phyloP scores from a whole-genome alignment of 345 rosid species.

The Jatropha curcas region DNA sequence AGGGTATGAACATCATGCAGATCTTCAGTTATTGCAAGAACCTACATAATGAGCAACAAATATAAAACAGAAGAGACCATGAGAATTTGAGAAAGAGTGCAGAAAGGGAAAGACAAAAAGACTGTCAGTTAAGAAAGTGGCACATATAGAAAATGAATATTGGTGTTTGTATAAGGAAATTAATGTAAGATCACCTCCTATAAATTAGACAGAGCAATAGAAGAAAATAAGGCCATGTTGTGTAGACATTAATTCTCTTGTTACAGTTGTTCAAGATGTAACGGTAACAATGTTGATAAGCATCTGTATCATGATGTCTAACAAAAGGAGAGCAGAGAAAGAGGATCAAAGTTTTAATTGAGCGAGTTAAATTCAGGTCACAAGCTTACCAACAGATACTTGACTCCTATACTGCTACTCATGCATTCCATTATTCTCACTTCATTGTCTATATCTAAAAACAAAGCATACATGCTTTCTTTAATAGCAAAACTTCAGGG shows the following conservation, averaged over 20 bases:
- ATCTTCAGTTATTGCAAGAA: constrained; percentile 86
- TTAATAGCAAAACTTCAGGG: too few species aligned
- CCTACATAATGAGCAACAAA: constrained; percentile 44
- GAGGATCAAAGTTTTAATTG: neutral
- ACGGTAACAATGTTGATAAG: neutral
- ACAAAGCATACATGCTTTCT: too few species aligned
- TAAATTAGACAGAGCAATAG: neutral
- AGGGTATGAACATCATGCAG: constrained; percentile 79
- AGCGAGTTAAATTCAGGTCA: neutral
- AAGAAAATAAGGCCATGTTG: neutral
- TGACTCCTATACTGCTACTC: neutral
- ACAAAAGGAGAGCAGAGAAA: neutral
- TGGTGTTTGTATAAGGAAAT: neutral
- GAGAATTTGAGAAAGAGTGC: constrained; percentile 9
- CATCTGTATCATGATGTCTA: neutral
- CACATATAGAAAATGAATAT: neutral
- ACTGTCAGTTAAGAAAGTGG: neutral
- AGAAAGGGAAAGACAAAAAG: neutral
- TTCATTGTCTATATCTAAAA: neutral
- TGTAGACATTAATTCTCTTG: too few species aligned
- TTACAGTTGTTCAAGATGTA: neutral
- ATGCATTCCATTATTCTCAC: neutral
- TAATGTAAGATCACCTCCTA: neutral
- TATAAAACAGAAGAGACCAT: constrained; percentile 10
- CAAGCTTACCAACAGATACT: neutral